Evolutionary conservation across 75 land plant species (phyloP).

Genomic region (Sequoiadendron giganteum): DNA sequence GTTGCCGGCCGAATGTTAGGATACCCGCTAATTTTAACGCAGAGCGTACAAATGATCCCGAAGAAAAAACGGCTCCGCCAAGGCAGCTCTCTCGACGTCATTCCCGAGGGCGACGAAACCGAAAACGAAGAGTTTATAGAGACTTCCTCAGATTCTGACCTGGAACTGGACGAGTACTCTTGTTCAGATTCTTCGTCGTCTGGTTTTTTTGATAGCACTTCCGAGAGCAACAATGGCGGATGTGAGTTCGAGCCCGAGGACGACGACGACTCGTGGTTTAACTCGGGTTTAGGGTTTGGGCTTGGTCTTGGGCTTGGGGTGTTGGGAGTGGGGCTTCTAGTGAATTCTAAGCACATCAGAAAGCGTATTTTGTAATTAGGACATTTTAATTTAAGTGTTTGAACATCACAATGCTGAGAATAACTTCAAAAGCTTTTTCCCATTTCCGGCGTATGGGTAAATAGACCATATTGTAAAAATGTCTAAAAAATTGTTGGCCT

Average conservation of each 20-base stretch:
- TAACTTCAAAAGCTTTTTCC: too few species aligned
- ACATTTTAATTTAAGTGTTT: too few species aligned
- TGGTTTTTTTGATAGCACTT: background rate
- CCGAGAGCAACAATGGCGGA: background rate
- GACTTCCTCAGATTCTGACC: background rate
- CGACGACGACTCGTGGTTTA: background rate
- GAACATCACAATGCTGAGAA: background rate
- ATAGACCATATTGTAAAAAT: too few species aligned
- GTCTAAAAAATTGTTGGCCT: too few species aligned
- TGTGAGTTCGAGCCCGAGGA: background rate
- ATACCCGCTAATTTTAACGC: constrained; percentile 56
- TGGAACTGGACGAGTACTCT: background rate
- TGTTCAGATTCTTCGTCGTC: background rate
- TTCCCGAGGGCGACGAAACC: constrained; percentile 60
- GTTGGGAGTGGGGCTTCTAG: background rate
- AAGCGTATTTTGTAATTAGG: background rate
- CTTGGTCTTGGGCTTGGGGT: background rate
- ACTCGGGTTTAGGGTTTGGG: background rate
- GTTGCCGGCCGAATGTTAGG: constrained; percentile 53
- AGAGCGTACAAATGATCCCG: constrained; percentile 48
- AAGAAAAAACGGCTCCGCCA: constrained; percentile 31
- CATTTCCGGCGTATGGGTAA: too few species aligned
- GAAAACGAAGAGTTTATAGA: background rate
- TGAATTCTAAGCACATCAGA: background rate
- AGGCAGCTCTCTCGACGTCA: constrained; percentile 40